A percentile compares a stretch with the other conserved stretches of the same genome.
These are phyloP conservation scores for Pterula multifida DNA, from an alignment of 1,284 basidiomycete species.

Conservation along the genomic window DNA sequence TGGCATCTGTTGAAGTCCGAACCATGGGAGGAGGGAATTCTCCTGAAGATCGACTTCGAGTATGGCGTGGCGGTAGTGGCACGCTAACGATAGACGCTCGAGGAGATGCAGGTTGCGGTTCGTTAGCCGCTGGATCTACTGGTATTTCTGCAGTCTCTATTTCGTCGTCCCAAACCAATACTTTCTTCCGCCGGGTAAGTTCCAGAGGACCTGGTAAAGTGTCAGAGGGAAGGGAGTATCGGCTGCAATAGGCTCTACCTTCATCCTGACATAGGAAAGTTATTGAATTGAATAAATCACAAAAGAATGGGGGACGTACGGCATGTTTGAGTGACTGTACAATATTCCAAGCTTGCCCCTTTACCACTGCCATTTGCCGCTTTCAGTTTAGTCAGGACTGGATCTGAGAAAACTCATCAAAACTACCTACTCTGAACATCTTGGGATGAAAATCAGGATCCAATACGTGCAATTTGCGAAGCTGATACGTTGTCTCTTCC, in stretches of 20 bases:
- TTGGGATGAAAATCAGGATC: slow-evolving; percentile 81
- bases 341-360: slow-evolving; percentile 88
- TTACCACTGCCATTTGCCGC: slow-evolving; percentile 82
- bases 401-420: background rate
- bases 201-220: slow-evolving; percentile 59
- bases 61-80: slow-evolving; percentile 43
- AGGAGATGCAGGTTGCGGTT: slow-evolving; percentile 34
- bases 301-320: slow-evolving; percentile 30
- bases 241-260: slow-evolving; percentile 24
- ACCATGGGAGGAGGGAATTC: slow-evolving; percentile 67
- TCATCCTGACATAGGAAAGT: slow-evolving; percentile 33
- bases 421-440: slow-evolving; percentile 69
- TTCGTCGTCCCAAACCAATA: slow-evolving; percentile 77
- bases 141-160: slow-evolving; percentile 61
- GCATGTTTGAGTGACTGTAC: slow-evolving; percentile 68
- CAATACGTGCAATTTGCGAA: slow-evolving; percentile 66
- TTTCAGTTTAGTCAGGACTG: slow-evolving; percentile 17
- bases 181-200: slow-evolving; percentile 66
- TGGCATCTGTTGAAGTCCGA: slow-evolving; percentile 47
- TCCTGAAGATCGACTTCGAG: slow-evolving; percentile 44
- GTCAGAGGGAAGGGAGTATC: slow-evolving; percentile 9
- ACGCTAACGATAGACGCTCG: slow-evolving; percentile 49
- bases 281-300: slow-evolving; percentile 7
- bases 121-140: slow-evolving; percentile 23
- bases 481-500: slow-evolving; percentile 73